Evolutionary conservation across 129 eudicot species (phyloP).

Genomic region (Flaveria trinervia): DNA sequence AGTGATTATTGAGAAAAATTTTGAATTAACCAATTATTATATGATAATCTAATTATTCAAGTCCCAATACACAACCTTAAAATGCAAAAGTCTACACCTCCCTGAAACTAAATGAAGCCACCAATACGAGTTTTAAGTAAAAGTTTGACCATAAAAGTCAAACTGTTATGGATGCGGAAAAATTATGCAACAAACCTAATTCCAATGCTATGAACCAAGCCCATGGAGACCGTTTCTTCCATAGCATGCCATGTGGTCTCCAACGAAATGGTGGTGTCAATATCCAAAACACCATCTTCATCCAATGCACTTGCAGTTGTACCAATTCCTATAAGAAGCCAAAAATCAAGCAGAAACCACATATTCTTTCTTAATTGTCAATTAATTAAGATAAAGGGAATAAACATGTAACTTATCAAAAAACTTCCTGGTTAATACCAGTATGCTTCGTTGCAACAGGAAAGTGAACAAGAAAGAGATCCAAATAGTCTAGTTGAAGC

Average conservation of each 20-base stretch:
- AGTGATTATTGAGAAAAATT: too few species aligned
- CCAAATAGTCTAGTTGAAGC: conserved; percentile 83
- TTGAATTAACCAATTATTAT: too few species aligned
- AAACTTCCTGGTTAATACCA: conserved; percentile 40
- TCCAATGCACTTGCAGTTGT: conserved; percentile 74
- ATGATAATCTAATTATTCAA: neutral
- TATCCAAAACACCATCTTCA: conserved; percentile 82
- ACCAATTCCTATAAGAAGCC: conserved; percentile 65
- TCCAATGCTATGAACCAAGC: conserved; percentile 86
- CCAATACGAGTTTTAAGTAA: neutral
- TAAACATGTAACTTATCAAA: neutral
- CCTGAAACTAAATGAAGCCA: neutral
- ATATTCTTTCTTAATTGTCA: neutral
- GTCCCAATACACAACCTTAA: neutral
- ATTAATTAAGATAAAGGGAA: neutral
- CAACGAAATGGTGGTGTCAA: conserved; percentile 73
- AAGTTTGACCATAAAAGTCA: neutral
- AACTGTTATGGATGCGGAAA: neutral
- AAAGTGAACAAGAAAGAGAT: conserved; percentile 77
- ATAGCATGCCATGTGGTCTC: conserved; percentile 94
- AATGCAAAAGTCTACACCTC: neutral
- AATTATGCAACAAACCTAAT: conserved; percentile 47
- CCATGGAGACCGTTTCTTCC: conserved; percentile 83
- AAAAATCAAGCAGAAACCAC: neutral
- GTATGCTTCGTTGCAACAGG: conserved; percentile 87